phyloP scores from a whole-genome alignment of 108 stramenopile species.

The Conticribra weissflogii region DNA sequence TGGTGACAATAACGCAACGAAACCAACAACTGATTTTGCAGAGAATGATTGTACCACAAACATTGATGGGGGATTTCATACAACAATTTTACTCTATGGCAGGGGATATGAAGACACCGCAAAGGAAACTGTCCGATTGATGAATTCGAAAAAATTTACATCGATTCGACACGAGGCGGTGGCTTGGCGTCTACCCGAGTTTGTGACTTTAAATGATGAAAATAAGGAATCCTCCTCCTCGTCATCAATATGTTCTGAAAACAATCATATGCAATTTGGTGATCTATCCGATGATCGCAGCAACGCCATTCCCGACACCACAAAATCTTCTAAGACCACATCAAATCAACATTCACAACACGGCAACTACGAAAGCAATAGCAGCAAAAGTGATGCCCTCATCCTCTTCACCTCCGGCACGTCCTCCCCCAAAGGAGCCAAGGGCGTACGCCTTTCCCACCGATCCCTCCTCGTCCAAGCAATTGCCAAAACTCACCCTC shows the following conservation, averaged over 20 bases:
- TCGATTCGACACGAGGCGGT: too few relatives aligned
- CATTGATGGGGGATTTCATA: background rate
- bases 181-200: too few relatives aligned
- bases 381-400: slow-evolving; percentile 54
- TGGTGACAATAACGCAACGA: slow-evolving; percentile 9
- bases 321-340: background rate
- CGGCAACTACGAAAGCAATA: background rate
- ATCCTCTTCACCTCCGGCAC: slow-evolving; percentile 88
- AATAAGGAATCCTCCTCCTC: too few relatives aligned
- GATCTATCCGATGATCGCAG: too few relatives aligned
- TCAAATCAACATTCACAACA: background rate
- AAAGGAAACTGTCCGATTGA: slow-evolving; percentile 17
- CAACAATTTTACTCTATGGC: slow-evolving; percentile 54
- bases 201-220: too few relatives aligned
- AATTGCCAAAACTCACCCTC: slow-evolving; percentile 59
- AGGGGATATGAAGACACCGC: slow-evolving; percentile 40
- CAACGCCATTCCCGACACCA: too few relatives aligned
- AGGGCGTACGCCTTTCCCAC: slow-evolving; percentile 83
- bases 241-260: too few relatives aligned
- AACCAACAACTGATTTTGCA: too few relatives aligned
- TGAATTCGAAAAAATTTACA: too few relatives aligned
- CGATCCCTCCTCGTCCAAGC: slow-evolving; percentile 74
- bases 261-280: too few relatives aligned
- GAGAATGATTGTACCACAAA: slow-evolving; percentile 1
- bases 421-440: slow-evolving; percentile 57